Base-by-base conservation (phyloP, 305 asterid species). In the Solanum hybrid region DNA sequence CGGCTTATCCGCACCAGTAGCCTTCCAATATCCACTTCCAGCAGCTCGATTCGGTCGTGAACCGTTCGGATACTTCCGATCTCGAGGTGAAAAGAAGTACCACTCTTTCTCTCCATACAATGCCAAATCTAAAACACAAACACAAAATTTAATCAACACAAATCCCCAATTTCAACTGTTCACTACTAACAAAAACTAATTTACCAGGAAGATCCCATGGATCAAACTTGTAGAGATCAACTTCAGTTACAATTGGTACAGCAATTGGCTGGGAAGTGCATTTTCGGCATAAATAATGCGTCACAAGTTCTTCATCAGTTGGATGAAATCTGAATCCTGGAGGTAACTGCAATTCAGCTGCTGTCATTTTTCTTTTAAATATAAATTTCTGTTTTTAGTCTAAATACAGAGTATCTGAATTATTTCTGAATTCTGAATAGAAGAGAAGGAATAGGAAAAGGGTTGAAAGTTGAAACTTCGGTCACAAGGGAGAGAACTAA, bases 281-380 rank as follows among this genome's bases (percentile, higher is more conserved):
- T 93, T 93, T 96, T 46, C 96, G 93, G 90, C 95, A 92, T 12
- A 97, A 88, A 77, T 97, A 97, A 79, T 97, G 98, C 95, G 92
- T 91, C 78, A 97, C 99, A 7, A 97, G 97, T 89, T 96, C 99
- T 42, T 97, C 99, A 86, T 97, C 99, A 35, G 99, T 95, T 2
- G 99, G 99, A 80, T 97, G 99, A 90, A 97, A 97, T 34, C 99
- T 93, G 90, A 97, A 97, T 2, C 99, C 99, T 1, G 99, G 96
- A 11, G 99, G 99, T 84, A 97, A 90, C 10, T 93, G 95, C 89
- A 97, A 85, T 14, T 83, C 87, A 88, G 95, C 95, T 5, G 92
- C 91, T 5, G 92, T 87, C 97, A 94, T 94, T 92, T 91, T 74
- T 33, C 8, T 28, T 22, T 2, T 2, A 81, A n/a, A 87, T 61